Base-by-base conservation (phyloP, 2,329 filamentous ascomycete species). In the Magnaporthiopsis rhizophila region DNA sequence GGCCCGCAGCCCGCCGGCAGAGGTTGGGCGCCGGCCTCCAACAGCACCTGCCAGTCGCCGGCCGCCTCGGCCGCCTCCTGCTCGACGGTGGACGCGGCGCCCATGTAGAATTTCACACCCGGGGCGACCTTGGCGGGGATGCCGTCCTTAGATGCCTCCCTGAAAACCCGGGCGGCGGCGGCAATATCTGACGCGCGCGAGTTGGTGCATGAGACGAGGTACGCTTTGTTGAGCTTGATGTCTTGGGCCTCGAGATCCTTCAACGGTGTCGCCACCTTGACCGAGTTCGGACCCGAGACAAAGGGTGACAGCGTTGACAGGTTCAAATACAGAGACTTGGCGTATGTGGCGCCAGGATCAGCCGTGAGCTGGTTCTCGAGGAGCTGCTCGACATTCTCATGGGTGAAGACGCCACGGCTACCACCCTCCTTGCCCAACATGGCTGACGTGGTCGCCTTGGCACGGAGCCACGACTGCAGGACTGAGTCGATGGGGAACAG, bases 131-230 rank as follows among this genome's bases (percentile, higher is more conserved):
- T 91, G 26, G 91, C 83, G 7, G 85, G 77, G 64, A 82, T 79
- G 18, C 87, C 89, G 30, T 80, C 80, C 64, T 86, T 84, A 0
- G 89, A 85, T 1, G 90, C 91, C 56, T 94, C 89, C 64, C 85
- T 86, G 82, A 98, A 96, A 2, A 98, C 93, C 59, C 84, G 85
- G 0, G 92, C 93, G 1, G 94, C 94, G 0, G 89, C 87, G 0
- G 86, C 87, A 18, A 98, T 80, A 74, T 98, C 94, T 0, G 90
- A 92, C 12, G 87, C 84, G 62, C 94, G 83, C 0, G 86, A 88
- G 77, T 97, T 97, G 7, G 94, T 98, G 80, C 94, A 98, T 0
- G 89, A 92, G 0, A 97, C 89, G 0, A 97, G 80, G 74, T 97
- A 97, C 0, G 91, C 92, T 72, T 90, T 92, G 79, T 97, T 78